A percentile compares a stretch with the other conserved stretches of the same genome.
Conservation (phyloP, 192 early-diverging fungal genomes). For the Ambispora gerdemannii region DNA sequence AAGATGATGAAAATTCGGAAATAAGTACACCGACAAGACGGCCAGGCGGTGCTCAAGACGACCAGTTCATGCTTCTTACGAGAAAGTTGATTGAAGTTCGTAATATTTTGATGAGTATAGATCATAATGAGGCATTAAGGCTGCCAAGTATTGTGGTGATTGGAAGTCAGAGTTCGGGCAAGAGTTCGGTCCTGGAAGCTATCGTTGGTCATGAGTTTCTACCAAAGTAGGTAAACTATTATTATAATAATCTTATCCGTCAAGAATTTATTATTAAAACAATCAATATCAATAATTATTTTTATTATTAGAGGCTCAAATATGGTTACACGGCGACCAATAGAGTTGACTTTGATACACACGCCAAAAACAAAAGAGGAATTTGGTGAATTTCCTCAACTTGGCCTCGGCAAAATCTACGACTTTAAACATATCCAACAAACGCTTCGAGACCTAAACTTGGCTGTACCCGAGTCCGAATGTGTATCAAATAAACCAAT, state of each 20-base stretch:
- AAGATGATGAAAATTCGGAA: constrained; percentile 35
- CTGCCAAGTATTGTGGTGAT: constrained; percentile 89
- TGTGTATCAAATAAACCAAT: constrained; percentile 84
- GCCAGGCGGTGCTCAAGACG: constrained; percentile 52
- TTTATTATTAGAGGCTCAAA: constrained; percentile 57
- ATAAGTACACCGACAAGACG: constrained; percentile 42
- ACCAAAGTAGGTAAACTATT: constrained; percentile 62
- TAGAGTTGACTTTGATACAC: constrained; percentile 81
- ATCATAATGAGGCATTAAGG: constrained; percentile 70
- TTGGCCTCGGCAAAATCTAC: constrained; percentile 82
- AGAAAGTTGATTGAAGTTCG: constrained; percentile 94
- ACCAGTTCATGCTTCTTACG: constrained; percentile 83
- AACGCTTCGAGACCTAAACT: constrained; percentile 91
- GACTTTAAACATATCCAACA: constrained; percentile 90
- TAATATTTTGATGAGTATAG: constrained; percentile 86
- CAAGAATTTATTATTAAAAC: constrained; percentile 24
- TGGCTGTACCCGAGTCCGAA: constrained; percentile 90
- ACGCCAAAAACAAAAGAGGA: constrained; percentile 72
- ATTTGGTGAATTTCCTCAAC: constrained; percentile 82
- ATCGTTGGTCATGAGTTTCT: constrained; percentile 85
- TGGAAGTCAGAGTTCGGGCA: constrained; percentile 82
- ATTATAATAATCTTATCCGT: background rate
- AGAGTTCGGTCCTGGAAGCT: constrained; percentile 82
- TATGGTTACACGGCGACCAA: constrained; percentile 82
- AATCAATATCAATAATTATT: background rate